A percentile compares a stretch with the other conserved stretches of the same genome.
phyloP scores from a whole-genome alignment of 805 yeast genomes.

The Candida sithepensis region DNA sequence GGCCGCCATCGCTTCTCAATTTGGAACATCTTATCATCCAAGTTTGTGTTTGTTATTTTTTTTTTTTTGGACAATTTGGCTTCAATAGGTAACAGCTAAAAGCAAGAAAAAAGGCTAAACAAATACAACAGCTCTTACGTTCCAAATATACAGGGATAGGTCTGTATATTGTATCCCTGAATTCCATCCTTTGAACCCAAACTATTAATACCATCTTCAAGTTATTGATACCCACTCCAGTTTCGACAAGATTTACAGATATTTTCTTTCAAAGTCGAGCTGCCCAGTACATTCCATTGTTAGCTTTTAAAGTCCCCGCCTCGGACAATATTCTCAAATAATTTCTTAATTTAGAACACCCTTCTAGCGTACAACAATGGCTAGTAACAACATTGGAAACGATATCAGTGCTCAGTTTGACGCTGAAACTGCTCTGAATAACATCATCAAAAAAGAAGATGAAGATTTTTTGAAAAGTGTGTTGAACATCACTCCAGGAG shows the following conservation, averaged over 20 bases:
- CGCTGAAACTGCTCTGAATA: not conserved
- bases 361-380: not conserved
- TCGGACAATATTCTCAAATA: too few relatives aligned
- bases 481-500: slow-evolving; percentile 10
- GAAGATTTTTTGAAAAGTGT: slow-evolving; percentile 7
- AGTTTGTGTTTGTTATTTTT: too few relatives aligned
- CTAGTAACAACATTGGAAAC: not conserved
- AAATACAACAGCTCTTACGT: too few relatives aligned
- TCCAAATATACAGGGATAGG: too few relatives aligned
- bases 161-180: too few relatives aligned
- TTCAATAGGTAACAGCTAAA: too few relatives aligned
- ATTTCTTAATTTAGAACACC: not conserved
- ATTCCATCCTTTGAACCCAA: too few relatives aligned
- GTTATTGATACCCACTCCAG: not conserved
- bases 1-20: not conserved
- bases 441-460: slow-evolving; percentile 8
- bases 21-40: not conserved
- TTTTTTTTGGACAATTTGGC: not conserved
- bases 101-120: not conserved
- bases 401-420: not conserved
- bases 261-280: too few relatives aligned
- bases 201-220: not conserved
- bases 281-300: too few relatives aligned
- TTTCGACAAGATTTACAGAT: not conserved
- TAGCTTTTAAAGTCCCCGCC: too few relatives aligned